Conservation (phyloP, 495 filamentous ascomycete species). For the Aspergillus cristatus region DNA sequence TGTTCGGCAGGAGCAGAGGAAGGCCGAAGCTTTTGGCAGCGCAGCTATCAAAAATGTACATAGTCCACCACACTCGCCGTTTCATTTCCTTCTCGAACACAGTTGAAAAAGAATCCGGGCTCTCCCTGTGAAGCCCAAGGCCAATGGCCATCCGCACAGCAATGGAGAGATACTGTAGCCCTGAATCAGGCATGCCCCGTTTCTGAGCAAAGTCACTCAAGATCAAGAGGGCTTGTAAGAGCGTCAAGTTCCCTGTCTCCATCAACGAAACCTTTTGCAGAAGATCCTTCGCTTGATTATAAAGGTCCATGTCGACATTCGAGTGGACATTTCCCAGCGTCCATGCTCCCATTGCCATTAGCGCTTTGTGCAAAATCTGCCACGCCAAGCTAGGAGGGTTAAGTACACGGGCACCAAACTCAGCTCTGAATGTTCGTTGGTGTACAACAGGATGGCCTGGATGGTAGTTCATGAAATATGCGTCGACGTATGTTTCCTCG, state of each 20-base stretch:
- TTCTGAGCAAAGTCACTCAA: not conserved
- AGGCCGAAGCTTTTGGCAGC: not conserved
- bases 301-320: not conserved
- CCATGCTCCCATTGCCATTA: not conserved
- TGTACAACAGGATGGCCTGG: not conserved
- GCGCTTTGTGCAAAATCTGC: not conserved
- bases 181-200: not conserved
- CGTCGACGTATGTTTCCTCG: not conserved
- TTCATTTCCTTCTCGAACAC: not conserved
- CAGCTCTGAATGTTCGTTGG: not conserved
- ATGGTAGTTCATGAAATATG: not conserved
- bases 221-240: not conserved
- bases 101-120: not conserved
- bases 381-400: not conserved
- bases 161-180: not conserved
- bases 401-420: not conserved
- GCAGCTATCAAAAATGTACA: not conserved
- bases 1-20: not conserved
- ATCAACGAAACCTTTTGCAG: not conserved
- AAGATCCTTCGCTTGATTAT: not conserved
- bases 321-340: not conserved
- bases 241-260: not conserved
- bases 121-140: not conserved
- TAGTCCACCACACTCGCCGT: not conserved
- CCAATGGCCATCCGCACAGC: not conserved